Percentiles rank a stretch among this genome's conserved stretches.
Conservation (phyloP, 2,329 filamentous ascomycete genomes). For the Penicillium sp. region DNA sequence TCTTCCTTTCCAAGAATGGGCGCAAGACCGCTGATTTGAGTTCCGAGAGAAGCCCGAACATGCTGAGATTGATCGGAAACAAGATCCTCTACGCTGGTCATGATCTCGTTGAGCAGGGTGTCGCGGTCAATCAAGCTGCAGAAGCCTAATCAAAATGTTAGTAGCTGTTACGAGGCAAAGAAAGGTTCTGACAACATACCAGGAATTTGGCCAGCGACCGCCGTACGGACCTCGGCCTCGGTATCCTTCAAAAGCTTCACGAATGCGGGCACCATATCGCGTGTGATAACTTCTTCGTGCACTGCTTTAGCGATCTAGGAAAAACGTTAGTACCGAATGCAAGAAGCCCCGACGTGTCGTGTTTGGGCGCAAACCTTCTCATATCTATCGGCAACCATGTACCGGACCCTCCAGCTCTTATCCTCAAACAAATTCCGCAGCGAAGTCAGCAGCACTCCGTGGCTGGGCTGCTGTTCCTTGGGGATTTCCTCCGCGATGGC, state of each 20-base stretch:
- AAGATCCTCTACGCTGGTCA: conserved; percentile 93
- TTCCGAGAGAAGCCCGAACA: conserved; percentile 90
- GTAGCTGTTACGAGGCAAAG: neutral
- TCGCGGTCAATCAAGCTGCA: conserved; percentile 84
- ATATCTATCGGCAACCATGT: conserved; percentile 98
- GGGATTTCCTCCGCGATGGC: conserved; percentile 95
- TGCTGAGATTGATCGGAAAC: conserved; percentile 96
- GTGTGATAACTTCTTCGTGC: conserved; percentile 90
- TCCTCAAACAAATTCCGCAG: conserved; percentile 94
- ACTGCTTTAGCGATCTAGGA: conserved; percentile 92
- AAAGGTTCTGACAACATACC: conserved; percentile 47
- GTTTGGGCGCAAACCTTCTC: conserved; percentile 71
- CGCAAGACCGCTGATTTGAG: conserved; percentile 93
- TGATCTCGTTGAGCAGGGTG: conserved; percentile 89
- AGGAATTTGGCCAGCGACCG: conserved; percentile 95
- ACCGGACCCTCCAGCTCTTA: conserved; percentile 98
- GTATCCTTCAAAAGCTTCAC: conserved; percentile 97
- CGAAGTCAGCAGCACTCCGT: conserved; percentile 87
- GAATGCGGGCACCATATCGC: conserved; percentile 93
- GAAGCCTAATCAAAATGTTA: conserved; percentile 63
- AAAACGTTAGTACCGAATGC: neutral
- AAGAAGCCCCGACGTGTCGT: neutral
- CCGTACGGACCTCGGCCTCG: conserved; percentile 94
- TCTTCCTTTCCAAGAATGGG: conserved; percentile 98
- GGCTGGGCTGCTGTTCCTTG: conserved; percentile 96